Evolutionary conservation across 2,329 filamentous ascomycete species (phyloP).

Genomic region (Boeremia exigua): DNA sequence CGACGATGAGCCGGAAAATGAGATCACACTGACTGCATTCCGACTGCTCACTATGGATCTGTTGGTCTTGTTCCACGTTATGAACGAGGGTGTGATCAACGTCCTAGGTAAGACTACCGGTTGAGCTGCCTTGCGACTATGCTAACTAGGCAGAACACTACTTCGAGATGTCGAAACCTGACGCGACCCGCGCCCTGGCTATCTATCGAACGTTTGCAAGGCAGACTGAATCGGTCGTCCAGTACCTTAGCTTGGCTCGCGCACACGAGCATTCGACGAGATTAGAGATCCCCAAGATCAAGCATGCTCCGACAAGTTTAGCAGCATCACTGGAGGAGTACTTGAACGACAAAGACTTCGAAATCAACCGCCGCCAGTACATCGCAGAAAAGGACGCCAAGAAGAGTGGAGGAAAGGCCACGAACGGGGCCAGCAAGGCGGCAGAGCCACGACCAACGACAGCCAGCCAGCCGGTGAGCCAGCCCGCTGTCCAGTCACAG

Average conservation of each 20-base stretch:
- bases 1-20: slow-evolving; percentile 88
- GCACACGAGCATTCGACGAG: slow-evolving; percentile 92
- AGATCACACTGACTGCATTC: slow-evolving; percentile 95
- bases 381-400: slow-evolving; percentile 83
- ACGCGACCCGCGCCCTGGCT: slow-evolving; percentile 87
- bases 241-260: slow-evolving; percentile 84
- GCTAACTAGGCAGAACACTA: slow-evolving; percentile 74
- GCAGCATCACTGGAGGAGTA: slow-evolving; percentile 93
- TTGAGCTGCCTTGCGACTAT: neutral
- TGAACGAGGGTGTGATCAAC: slow-evolving; percentile 97
- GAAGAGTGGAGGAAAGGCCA: slow-evolving; percentile 54
- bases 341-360: slow-evolving; percentile 91
- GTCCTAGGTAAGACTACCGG: slow-evolving; percentile 72
- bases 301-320: slow-evolving; percentile 93
- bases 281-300: slow-evolving; percentile 93
- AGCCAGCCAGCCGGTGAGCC: slow-evolving; percentile 33
- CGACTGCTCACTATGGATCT: slow-evolving; percentile 89
- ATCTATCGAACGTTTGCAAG: slow-evolving; percentile 92
- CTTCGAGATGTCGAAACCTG: slow-evolving; percentile 95
- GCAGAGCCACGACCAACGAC: slow-evolving; percentile 41
- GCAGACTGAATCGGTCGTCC: slow-evolving; percentile 91
- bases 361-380: slow-evolving; percentile 90
- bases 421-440: slow-evolving; percentile 45
- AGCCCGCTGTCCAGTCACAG: slow-evolving; percentile 31
- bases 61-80: slow-evolving; percentile 86